Percentiles rank a stretch among this genome's conserved stretches.
phyloP scores from a whole-genome alignment of 2,329 filamentous ascomycete genomes.

The Shiraia sp. region DNA sequence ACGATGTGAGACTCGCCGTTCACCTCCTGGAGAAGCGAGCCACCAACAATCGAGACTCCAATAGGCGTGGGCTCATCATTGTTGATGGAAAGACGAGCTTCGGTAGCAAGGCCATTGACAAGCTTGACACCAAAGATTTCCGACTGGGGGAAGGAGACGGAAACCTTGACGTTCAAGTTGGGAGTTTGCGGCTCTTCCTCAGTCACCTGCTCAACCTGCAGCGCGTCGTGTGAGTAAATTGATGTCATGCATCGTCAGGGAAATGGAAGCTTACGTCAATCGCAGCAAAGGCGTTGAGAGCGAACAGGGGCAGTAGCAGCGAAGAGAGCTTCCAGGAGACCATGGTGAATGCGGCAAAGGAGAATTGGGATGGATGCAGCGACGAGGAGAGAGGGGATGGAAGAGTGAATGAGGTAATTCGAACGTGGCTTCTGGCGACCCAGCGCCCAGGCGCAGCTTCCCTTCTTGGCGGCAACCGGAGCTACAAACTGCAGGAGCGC shows the following conservation, averaged over 20 bases:
- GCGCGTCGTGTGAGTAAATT: constrained; percentile 30
- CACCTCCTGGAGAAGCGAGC: constrained; percentile 68
- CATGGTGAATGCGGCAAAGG: constrained; percentile 57
- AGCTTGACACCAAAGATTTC: constrained; percentile 95
- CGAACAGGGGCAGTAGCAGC: constrained; percentile 69
- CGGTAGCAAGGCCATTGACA: constrained; percentile 86
- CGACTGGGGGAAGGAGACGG: constrained; percentile 63
- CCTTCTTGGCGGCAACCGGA: constrained; percentile 14
- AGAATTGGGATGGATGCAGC: constrained; percentile 14
- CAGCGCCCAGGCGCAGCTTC: constrained; percentile 24
- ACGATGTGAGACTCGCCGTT: constrained; percentile 63
- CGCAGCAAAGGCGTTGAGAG: constrained; percentile 67
- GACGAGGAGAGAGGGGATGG: constrained; percentile 8
- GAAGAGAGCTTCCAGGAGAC: constrained; percentile 73
- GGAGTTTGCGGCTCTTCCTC: constrained; percentile 66
- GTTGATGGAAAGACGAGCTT: constrained; percentile 77
- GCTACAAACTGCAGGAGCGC: constrained; percentile 7
- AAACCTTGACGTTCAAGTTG: constrained; percentile 59
- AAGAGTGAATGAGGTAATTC: constrained; percentile 19
- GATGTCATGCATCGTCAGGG: constrained; percentile 39
- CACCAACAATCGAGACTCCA: constrained; percentile 74
- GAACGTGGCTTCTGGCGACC: constrained; percentile 37
- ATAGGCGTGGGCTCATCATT: constrained; percentile 82
- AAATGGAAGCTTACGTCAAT: constrained; percentile 57
- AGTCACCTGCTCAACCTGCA: constrained; percentile 38